Base-by-base conservation (phyloP, 2,329 filamentous ascomycete species). In the Colletotrichum destructivum region DNA sequence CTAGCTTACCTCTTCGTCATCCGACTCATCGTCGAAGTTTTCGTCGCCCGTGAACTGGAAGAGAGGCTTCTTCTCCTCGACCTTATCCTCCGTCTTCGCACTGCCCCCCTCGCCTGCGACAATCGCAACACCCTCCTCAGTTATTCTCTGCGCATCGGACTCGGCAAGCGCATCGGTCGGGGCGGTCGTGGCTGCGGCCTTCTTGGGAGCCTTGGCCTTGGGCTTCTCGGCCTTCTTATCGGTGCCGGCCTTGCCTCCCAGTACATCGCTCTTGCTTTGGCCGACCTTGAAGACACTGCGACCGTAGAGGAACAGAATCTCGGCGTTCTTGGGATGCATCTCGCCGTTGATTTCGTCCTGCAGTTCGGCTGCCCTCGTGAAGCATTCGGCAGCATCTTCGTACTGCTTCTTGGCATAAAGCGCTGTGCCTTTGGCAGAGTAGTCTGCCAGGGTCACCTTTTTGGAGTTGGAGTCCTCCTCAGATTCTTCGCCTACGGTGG, bases 31-130 rank as follows among this genome's bases (percentile, higher is more conserved):
- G 65, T 94, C 93, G 84, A 94, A 98, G 79, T 98, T 96, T 82
- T 98, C 96, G 79, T 98, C 96, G 69, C 96, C 96, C 5, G 91
- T 93, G 79, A 99, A 97, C 77, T 97, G 94, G 81, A 99, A 98
- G 74, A 94, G 89, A 0, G 94, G 91, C 81, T 95, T 96, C 81
- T 92, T 93, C 5, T 82, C 84, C 42, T 86, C 83, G 16, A 77
- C 76, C 54, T 79, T 82, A 31, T 82, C 81, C 21, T 77, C 77
- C 49, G 82, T 81, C 64, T 82, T 77, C 51, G 81, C 78, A 75
- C 79, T 83, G 23, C 84, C 83, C n/a, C 84, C 84, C 61, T 83
- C 81, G 59, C 86, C 85, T 0, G 84, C 81, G 23, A 81, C 82
- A 51, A 83, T 79, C 13, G 84, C 83, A 55, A 84, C 81, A 26